phyloP scores from a whole-genome alignment of 148 eudicot species.

The Fallopia convolvulus region DNA sequence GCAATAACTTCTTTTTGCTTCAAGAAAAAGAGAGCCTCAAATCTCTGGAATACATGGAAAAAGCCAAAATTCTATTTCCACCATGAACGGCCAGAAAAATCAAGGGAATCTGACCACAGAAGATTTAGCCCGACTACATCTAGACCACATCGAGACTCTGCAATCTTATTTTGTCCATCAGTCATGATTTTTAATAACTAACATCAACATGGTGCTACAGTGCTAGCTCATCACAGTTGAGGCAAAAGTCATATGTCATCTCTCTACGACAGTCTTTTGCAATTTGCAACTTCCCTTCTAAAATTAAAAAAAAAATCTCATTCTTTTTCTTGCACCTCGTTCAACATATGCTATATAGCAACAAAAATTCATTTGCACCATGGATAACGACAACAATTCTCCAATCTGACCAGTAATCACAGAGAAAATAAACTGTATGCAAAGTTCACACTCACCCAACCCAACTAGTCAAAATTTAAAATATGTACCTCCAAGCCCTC shows the following conservation, averaged over 20 bases:
- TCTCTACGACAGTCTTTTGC: neutral
- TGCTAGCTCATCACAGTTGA: neutral
- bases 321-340: neutral
- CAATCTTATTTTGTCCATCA: neutral
- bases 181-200: neutral
- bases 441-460: neutral
- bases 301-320: neutral
- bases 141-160: neutral
- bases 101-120: neutral
- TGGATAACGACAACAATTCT: neutral
- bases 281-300: neutral
- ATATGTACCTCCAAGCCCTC: too few species aligned
- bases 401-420: neutral
- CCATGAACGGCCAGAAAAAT: neutral
- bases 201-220: neutral
- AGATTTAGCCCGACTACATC: neutral
- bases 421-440: neutral
- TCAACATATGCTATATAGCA: neutral
- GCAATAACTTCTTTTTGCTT: neutral
- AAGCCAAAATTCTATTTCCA: neutral
- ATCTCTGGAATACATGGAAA: neutral
- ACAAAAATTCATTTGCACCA: neutral
- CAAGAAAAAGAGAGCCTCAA: neutral
- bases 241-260: neutral
- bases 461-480: neutral